phyloP scores from a whole-genome alignment of 257 asterid genomes.

The Rehmannia glutinosa region DNA sequence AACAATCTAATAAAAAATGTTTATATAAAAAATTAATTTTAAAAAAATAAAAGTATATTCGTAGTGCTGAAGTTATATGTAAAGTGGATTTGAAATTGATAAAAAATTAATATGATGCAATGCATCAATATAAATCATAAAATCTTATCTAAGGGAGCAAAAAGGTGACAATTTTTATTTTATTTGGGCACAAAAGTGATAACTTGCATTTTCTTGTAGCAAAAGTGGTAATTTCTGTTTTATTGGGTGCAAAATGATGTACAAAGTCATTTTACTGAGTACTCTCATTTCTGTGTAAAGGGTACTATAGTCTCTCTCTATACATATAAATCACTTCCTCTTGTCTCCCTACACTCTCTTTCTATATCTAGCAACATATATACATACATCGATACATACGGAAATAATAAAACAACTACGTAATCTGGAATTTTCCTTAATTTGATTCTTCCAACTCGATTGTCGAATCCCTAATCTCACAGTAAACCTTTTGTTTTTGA shows the following conservation, averaged over 20 bases:
- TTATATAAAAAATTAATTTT: too few species aligned
- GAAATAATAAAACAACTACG: slow-evolving; percentile 30
- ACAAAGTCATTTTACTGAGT: slow-evolving; percentile 6
- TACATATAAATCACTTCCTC: neutral
- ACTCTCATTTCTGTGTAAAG: slow-evolving; percentile 28
- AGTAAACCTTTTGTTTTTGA: slow-evolving; percentile 3
- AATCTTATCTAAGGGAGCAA: too few species aligned
- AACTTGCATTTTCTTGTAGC: too few species aligned
- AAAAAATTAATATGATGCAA: too few species aligned
- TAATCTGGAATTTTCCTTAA: slow-evolving; percentile 34
- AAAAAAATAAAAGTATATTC: too few species aligned
- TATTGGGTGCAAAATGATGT: slow-evolving; percentile 1
- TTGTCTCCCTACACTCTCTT: slow-evolving; percentile 25
- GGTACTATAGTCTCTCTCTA: too few species aligned
- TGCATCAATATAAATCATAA: too few species aligned
- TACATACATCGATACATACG: slow-evolving; percentile 51
- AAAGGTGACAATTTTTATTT: too few species aligned
- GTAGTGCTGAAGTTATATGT: too few species aligned
- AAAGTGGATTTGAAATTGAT: too few species aligned
- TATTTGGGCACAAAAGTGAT: too few species aligned
- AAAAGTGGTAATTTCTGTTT: neutral
- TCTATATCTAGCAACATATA: slow-evolving; percentile 31
- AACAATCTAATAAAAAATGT: too few species aligned
- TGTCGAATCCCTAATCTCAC: slow-evolving; percentile 34
- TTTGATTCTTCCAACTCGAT: slow-evolving; percentile 42